Conservation (phyloP, 2,329 filamentous ascomycete genomes). For the Fusarium foetens region DNA sequence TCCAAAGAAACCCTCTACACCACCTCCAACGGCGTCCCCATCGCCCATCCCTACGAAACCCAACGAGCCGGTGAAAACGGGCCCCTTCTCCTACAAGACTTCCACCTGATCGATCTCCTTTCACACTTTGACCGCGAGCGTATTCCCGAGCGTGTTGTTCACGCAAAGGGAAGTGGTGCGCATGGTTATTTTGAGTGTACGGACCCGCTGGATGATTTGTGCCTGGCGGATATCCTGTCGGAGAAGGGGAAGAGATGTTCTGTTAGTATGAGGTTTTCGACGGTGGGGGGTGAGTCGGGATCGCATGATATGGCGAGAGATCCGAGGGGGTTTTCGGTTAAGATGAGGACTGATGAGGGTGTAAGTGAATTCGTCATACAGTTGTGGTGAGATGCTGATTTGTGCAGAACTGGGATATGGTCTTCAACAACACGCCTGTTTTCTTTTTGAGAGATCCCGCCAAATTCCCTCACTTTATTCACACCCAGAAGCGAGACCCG, state of each 20-base stretch:
- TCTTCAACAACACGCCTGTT: slow-evolving; percentile 69
- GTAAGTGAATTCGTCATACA: background rate
- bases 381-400: background rate
- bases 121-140: slow-evolving; percentile 71
- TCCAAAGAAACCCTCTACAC: slow-evolving; percentile 61
- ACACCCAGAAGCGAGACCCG: slow-evolving; percentile 79
- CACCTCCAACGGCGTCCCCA: slow-evolving; percentile 65
- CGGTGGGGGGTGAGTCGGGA: slow-evolving; percentile 78
- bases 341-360: slow-evolving; percentile 69
- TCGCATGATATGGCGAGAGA: slow-evolving; percentile 78
- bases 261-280: slow-evolving; percentile 75
- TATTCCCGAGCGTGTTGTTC: slow-evolving; percentile 70
- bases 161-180: slow-evolving; percentile 68
- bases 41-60: slow-evolving; percentile 67
- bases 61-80: slow-evolving; percentile 68
- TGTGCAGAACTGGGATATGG: background rate
- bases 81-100: slow-evolving; percentile 67
- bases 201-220: slow-evolving; percentile 63
- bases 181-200: slow-evolving; percentile 64
- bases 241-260: slow-evolving; percentile 76
- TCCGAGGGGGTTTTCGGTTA: slow-evolving; percentile 76
- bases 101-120: slow-evolving; percentile 69
- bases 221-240: slow-evolving; percentile 62
- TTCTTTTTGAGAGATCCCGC: slow-evolving; percentile 80
- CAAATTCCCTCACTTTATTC: slow-evolving; percentile 79